Conservation (phyloP, 371 early-diverging fungal genomes). For the Mortierella sp. region DNA sequence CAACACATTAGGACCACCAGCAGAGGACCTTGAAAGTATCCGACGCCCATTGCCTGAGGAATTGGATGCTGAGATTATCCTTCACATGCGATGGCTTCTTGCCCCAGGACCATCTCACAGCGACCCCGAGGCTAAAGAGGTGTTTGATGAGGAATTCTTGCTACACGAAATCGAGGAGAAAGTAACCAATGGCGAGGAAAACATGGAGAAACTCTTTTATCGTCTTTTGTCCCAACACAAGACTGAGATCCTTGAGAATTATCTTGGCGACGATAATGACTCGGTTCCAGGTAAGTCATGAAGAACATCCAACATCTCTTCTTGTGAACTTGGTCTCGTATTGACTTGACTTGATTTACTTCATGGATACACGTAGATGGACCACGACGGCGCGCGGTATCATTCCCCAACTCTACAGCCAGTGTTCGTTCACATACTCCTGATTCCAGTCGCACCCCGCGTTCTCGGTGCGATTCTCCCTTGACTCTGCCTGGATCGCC, state of each 20-base stretch:
- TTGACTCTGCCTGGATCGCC: constrained; percentile 28
- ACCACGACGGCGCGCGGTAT: constrained; percentile 55
- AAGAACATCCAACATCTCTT: too few species aligned
- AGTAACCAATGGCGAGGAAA: constrained; percentile 49
- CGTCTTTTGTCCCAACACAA: constrained; percentile 63
- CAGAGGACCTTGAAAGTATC: constrained; percentile 34
- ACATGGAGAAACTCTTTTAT: constrained; percentile 71
- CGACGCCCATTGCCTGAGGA: constrained; percentile 34
- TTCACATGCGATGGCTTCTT: constrained; percentile 55
- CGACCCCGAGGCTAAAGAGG: constrained; percentile 47
- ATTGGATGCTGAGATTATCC: constrained; percentile 60
- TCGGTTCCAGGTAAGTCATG: background rate
- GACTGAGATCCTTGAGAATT: constrained; percentile 60
- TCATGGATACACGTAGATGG: constrained; percentile 24
- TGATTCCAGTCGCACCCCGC: constrained; percentile 21
- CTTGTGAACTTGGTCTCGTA: too few species aligned
- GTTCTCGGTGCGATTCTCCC: constrained; percentile 19
- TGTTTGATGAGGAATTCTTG: constrained; percentile 57
- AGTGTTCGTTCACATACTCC: constrained; percentile 40
- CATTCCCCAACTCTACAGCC: constrained; percentile 40
- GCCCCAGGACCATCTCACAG: constrained; percentile 51
- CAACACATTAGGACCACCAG: constrained; percentile 35
- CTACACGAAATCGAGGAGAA: constrained; percentile 53
- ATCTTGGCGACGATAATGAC: constrained; percentile 35
- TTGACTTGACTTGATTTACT: background rate